Percentiles rank a stretch among this genome's conserved stretches.
Evolutionary conservation across 108 stramenopile species (phyloP).

Genomic region (Nitzschia inconspicua): DNA sequence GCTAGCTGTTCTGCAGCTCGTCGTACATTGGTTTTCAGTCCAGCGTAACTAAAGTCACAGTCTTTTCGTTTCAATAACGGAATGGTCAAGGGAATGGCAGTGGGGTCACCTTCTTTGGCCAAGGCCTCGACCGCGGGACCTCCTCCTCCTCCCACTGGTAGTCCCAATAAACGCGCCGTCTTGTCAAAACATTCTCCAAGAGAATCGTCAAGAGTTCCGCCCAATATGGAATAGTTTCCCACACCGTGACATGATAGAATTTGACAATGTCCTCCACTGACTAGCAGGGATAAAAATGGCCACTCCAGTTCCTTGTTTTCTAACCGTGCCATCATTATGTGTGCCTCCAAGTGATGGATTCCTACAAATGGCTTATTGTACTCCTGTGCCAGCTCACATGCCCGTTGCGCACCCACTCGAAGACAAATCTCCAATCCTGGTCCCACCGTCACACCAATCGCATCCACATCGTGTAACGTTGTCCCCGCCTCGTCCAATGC

Average conservation of each 20-base stretch:
- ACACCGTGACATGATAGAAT: slow-evolving; percentile 85
- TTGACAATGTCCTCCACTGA: slow-evolving; percentile 96
- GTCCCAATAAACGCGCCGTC: slow-evolving; percentile 87
- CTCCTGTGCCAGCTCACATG: slow-evolving; percentile 70
- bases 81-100: slow-evolving; percentile 68
- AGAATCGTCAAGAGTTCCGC: slow-evolving; percentile 95
- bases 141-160: slow-evolving; percentile 88
- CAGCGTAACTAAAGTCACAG: slow-evolving; percentile 95
- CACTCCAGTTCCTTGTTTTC: slow-evolving; percentile 62
- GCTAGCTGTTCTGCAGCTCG: slow-evolving; percentile 61
- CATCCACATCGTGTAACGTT: slow-evolving; percentile 84
- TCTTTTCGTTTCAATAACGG: slow-evolving; percentile 86
- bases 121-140: slow-evolving; percentile 91
- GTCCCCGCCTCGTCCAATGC: slow-evolving; percentile 78
- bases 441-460: slow-evolving; percentile 96
- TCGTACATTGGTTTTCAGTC: slow-evolving; percentile 89
- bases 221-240: slow-evolving; percentile 79
- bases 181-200: slow-evolving; percentile 94
- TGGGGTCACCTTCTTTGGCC: slow-evolving; percentile 82
- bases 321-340: slow-evolving; percentile 92
- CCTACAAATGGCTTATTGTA: slow-evolving; percentile 91
- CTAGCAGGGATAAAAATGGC: slow-evolving; percentile 94
- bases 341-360: slow-evolving; percentile 96
- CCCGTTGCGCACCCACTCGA: slow-evolving; percentile 88
- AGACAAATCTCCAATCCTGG: slow-evolving; percentile 98